These are phyloP conservation scores for Coprinellus aureogranulatus DNA, from an alignment of 768 basidiomycete species.

Conservation along the genomic window DNA sequence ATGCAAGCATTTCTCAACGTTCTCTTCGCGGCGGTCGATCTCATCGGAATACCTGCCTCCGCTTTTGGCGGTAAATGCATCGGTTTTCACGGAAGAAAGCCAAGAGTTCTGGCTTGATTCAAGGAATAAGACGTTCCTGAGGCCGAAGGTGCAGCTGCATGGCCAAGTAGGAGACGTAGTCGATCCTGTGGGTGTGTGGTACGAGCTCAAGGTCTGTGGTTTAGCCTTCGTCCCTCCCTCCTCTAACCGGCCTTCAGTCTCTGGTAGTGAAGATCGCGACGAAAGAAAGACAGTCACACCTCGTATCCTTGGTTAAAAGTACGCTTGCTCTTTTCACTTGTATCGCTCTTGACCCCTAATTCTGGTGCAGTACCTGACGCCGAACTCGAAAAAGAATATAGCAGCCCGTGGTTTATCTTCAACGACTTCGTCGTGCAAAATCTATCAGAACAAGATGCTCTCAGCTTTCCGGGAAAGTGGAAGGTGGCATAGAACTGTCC, in stretches of 20 bases:
- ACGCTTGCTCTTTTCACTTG: slow-evolving; percentile 14
- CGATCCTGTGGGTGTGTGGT: slow-evolving; percentile 54
- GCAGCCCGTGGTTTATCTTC: slow-evolving; percentile 86
- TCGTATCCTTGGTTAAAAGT: slow-evolving; percentile 88
- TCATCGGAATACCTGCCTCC: slow-evolving; percentile 71
- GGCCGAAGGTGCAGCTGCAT: slow-evolving; percentile 50
- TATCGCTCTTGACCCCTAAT: not conserved
- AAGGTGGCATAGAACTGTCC: slow-evolving; percentile 58
- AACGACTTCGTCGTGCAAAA: slow-evolving; percentile 93
- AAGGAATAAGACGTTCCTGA: slow-evolving; percentile 57
- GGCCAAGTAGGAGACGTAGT: slow-evolving; percentile 61
- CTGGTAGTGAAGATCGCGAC: slow-evolving; percentile 77
- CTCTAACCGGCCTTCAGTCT: slow-evolving; percentile 46
- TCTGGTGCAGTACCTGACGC: slow-evolving; percentile 62
- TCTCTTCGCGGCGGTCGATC: slow-evolving; percentile 68
- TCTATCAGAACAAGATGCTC: slow-evolving; percentile 80
- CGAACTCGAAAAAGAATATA: slow-evolving; percentile 36
- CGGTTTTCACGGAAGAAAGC: slow-evolving; percentile 73
- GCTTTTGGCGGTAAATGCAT: slow-evolving; percentile 82
- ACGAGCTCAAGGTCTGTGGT: slow-evolving; percentile 67
- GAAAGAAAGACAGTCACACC: slow-evolving; percentile 72
- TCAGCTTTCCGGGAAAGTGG: slow-evolving; percentile 87
- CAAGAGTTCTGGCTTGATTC: slow-evolving; percentile 74
- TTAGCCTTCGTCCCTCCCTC: not conserved
- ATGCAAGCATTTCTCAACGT: slow-evolving; percentile 76